Evolutionary conservation across 2,329 filamentous ascomycete genomes (phyloP), one percentile per base, ranked within the genome.

Genomic region (Hymenotorrendiella dingleyae): DNA sequence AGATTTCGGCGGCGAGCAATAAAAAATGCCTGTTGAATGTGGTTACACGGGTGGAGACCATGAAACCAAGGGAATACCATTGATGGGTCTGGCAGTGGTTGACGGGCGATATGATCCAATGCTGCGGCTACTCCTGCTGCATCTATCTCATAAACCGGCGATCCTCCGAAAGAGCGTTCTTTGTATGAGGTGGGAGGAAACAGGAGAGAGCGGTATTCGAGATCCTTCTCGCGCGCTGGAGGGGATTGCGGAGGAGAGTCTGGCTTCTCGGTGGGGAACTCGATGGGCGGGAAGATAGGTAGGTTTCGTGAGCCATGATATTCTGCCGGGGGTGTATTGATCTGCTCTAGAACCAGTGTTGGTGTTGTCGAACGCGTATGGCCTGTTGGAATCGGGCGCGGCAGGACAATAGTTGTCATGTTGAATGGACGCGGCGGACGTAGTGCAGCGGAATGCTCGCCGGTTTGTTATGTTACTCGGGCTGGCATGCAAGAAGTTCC

Each of bases 1-100:
- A 84, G 66, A n/a, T 77, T 71, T 47, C 81, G 84, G 57, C 82
- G 82, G 48, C 87, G 78, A 20, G 85, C 82, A 39, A 82, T 80
- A 63, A 98, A 97, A 69, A 96, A 97, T 6, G 85, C 78, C 48
- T 93, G 76, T 59, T 98, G 93, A 41, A 95, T 76, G 47, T 87
- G 81, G 59, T 98, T 98, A 48, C 84, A 79, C 0, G 86, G 82
- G 58, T 97, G 90, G 29, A 97, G 69, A 19, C 93, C 93, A 66
- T 98, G 93, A 19, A 96, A 72, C 93, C 93, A 98, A 2, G 93
- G 93, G 58, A 97, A 98, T 48, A 97, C 86, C 47, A 81, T 74
- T n/a, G 83, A 78, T 0, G 93, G 81, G 43, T 91, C 81, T 6
- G 93, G 91, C 19, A 97, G 71, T 1, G 89, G 84, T 58, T 94